Conservation (phyloP, 2,329 filamentous ascomycete genomes). For the Apiospora arundinis region DNA sequence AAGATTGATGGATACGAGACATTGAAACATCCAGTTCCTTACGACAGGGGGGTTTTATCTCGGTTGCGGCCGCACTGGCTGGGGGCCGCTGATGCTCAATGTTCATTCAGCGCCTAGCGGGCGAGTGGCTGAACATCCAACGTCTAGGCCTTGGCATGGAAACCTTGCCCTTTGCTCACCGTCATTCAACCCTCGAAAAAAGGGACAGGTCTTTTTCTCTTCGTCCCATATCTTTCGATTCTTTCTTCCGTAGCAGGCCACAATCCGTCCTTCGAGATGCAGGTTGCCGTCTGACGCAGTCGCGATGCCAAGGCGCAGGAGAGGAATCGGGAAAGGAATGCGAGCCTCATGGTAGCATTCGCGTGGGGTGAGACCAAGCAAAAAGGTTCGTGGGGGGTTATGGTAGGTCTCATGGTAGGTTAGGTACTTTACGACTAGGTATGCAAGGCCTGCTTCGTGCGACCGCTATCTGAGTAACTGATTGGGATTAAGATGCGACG, state of each 20-base stretch:
- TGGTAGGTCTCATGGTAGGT: no score
- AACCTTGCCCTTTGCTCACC: background rate
- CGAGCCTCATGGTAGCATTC: slow-evolving; percentile 7
- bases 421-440: no score
- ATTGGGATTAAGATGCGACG: background rate
- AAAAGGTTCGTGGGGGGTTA: no score
- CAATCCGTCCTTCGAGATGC: background rate
- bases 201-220: background rate
- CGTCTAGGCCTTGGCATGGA: background rate
- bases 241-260: background rate
- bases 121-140: background rate
- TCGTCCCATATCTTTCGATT: background rate
- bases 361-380: background rate
- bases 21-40: background rate
- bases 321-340: background rate
- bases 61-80: background rate
- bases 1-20: background rate
- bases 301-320: no score
- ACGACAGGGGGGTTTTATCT: background rate
- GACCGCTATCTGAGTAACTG: background rate
- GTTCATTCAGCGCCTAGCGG: background rate
- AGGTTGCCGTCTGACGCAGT: background rate
- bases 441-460: background rate
- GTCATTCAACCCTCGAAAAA: background rate
- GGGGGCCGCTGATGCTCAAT: background rate